Percentiles rank a stretch among this genome's conserved stretches.
Evolutionary conservation across 108 stramenopile species (phyloP).

Genomic region (Nannochloropsis granulata): DNA sequence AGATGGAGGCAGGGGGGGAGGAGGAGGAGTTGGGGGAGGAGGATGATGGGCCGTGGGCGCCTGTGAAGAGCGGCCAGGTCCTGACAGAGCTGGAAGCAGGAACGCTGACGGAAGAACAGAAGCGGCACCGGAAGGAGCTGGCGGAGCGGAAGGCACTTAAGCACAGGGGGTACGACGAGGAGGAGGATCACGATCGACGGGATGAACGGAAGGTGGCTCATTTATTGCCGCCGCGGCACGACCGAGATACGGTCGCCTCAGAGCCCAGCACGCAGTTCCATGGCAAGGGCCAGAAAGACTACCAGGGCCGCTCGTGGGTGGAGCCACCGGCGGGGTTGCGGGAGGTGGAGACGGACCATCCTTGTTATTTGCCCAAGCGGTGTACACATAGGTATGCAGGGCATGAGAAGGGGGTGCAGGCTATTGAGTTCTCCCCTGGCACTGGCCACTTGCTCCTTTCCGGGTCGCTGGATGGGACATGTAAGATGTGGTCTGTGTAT

Average conservation of each 20-base stretch:
- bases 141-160: slow-evolving; percentile 21
- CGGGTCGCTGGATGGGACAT: slow-evolving; percentile 80
- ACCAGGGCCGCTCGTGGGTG: slow-evolving; percentile 85
- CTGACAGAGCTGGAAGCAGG: slow-evolving; percentile 27
- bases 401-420: slow-evolving; percentile 86
- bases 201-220: slow-evolving; percentile 85
- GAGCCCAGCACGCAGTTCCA: slow-evolving; percentile 60
- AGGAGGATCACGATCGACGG: slow-evolving; percentile 44
- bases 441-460: slow-evolving; percentile 91
- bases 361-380: slow-evolving; percentile 84
- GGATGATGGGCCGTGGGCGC: slow-evolving; percentile 26
- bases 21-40: slow-evolving; percentile 14
- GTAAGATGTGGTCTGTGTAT: slow-evolving; percentile 68
- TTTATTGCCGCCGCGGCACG: slow-evolving; percentile 70
- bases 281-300: slow-evolving; percentile 64
- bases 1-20: neutral
- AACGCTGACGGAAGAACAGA: slow-evolving; percentile 19
- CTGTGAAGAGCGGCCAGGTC: neutral
- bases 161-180: slow-evolving; percentile 35
- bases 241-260: slow-evolving; percentile 48
- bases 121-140: slow-evolving; percentile 11
- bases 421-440: slow-evolving; percentile 84
- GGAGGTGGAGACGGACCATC: slow-evolving; percentile 51
- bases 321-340: slow-evolving; percentile 60
- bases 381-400: slow-evolving; percentile 74